phyloP scores from a whole-genome alignment of 2,329 filamentous ascomycete genomes.

The Didymellaceae sp. region DNA sequence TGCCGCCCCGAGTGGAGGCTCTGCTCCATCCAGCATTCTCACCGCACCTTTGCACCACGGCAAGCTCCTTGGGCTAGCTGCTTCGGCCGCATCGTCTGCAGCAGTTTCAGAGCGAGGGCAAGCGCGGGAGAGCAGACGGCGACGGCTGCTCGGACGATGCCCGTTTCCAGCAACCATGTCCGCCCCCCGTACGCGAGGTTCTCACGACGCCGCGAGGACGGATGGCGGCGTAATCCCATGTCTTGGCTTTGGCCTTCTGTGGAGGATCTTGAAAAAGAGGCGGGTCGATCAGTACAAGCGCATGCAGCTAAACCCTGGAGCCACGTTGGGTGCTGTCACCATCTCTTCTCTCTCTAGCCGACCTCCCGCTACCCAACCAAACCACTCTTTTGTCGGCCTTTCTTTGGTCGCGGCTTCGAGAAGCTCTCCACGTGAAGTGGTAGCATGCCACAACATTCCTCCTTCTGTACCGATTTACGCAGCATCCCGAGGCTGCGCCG shows the following conservation, averaged over 20 bases:
- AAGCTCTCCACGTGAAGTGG: slow-evolving; percentile 32
- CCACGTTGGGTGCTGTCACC: slow-evolving; percentile 47
- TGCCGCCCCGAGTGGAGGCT: slow-evolving; percentile 13
- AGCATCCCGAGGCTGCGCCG: slow-evolving; percentile 8
- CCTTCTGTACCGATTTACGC: slow-evolving; percentile 15
- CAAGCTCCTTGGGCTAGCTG: slow-evolving; percentile 27
- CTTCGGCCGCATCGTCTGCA: slow-evolving; percentile 32
- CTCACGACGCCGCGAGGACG: slow-evolving; percentile 39
- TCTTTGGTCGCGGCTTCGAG: slow-evolving; percentile 27
- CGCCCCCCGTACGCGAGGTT: slow-evolving; percentile 38
- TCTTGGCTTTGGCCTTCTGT: slow-evolving; percentile 46
- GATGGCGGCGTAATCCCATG: slow-evolving; percentile 39
- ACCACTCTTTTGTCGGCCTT: not conserved
- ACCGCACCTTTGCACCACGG: slow-evolving; percentile 33
- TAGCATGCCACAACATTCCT: slow-evolving; percentile 22
- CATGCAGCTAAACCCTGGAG: slow-evolving; percentile 49
- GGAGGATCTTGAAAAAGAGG: slow-evolving; percentile 46
- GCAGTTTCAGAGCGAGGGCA: slow-evolving; percentile 44
- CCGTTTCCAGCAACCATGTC: slow-evolving; percentile 41
- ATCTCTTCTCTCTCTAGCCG: slow-evolving; percentile 31
- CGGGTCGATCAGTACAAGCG: slow-evolving; percentile 51
- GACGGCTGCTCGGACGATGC: slow-evolving; percentile 36
- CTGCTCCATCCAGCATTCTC: slow-evolving; percentile 18
- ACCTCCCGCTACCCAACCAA: slow-evolving; percentile 30
- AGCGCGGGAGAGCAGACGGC: slow-evolving; percentile 38